These are phyloP conservation scores for Hypsizygus ulmarius DNA, from an alignment of 1,284 basidiomycete genomes.

Conservation along the genomic window DNA sequence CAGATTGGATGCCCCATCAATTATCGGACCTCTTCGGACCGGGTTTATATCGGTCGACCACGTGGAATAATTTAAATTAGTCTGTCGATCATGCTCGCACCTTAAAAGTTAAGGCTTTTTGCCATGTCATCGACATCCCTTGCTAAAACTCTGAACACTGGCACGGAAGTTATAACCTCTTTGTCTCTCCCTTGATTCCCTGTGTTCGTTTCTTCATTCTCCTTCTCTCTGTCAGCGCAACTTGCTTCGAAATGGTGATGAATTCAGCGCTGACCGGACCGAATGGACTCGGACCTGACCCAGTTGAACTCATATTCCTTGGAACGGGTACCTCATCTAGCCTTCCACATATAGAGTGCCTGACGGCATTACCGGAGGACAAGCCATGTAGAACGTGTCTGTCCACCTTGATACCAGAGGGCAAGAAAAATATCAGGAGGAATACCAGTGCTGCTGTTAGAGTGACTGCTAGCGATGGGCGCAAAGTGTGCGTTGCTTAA, in stretches of 20 bases:
- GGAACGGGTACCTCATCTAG: conserved; percentile 76
- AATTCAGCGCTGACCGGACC: conserved; percentile 3
- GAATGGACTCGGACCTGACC: conserved; percentile 12
- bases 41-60: not conserved
- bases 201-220: not conserved
- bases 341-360: conserved; percentile 61
- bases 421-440: conserved; percentile 71
- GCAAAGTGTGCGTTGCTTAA: conserved; percentile 46
- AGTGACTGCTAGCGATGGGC: conserved; percentile 48
- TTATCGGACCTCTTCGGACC: not conserved
- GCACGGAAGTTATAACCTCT: too few species aligned
- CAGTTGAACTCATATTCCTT: conserved; percentile 65
- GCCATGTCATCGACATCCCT: too few species aligned
- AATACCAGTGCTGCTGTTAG: conserved; percentile 72
- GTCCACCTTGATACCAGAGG: conserved; percentile 61
- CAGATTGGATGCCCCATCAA: not conserved
- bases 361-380: conserved; percentile 52
- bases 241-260: too few species aligned
- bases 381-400: conserved; percentile 61
- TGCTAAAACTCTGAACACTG: too few species aligned
- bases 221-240: too few species aligned
- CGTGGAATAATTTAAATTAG: too few species aligned
- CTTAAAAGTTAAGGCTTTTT: too few species aligned
- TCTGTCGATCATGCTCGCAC: too few species aligned
- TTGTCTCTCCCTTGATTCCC: too few species aligned